Conservation (phyloP, 352 stramenopile species). For the Globisporangium abappressorium region DNA sequence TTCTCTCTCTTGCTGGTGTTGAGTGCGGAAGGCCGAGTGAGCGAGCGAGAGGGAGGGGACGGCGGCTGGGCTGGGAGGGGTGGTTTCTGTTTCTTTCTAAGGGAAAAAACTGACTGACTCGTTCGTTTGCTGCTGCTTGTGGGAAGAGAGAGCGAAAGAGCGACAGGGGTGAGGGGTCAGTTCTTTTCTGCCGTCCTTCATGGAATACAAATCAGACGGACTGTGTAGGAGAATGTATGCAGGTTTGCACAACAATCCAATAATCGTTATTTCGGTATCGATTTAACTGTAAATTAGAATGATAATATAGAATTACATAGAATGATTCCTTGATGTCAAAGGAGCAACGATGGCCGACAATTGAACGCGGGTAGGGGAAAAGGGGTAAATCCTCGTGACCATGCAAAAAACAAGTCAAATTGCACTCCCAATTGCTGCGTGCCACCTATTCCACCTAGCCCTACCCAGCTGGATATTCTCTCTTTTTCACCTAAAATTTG, state of each 20-base stretch:
- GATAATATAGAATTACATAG: rapidly evolving
- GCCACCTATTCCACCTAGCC: neutral
- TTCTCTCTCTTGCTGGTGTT: neutral
- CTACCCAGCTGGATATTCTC: neutral
- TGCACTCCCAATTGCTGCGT: neutral
- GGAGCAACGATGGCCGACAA: neutral
- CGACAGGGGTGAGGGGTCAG: neutral
- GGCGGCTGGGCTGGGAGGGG: neutral
- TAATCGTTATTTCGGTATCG: neutral
- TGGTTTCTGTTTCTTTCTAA: neutral
- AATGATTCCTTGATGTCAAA: neutral
- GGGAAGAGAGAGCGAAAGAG: neutral
- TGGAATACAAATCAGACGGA: neutral
- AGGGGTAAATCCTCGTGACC: neutral
- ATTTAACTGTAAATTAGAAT: neutral
- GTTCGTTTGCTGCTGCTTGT: neutral
- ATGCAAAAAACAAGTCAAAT: neutral
- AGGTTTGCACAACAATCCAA: neutral
- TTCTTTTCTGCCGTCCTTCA: neutral
- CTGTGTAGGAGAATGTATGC: neutral
- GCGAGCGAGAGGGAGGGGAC: neutral
- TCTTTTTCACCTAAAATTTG: neutral
- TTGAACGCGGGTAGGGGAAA: neutral
- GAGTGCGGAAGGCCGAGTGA: conserved; percentile 1
- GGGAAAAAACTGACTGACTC: conserved; percentile 9